Conservation (phyloP, 1,284 basidiomycete genomes). For the Agaricales sp. region DNA sequence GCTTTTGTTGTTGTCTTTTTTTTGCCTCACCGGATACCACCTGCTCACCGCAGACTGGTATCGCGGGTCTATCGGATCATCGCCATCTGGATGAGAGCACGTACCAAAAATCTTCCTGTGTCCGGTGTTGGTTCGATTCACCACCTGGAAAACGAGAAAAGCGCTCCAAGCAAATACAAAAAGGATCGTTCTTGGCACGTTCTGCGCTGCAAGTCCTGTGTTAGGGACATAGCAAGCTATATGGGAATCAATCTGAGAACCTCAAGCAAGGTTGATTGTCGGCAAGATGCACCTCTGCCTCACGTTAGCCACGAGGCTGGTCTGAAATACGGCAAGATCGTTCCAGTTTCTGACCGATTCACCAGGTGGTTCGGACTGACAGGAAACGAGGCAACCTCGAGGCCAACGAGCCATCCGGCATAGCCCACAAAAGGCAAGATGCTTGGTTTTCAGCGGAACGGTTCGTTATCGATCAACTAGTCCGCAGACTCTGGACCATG, state of each 20-base stretch:
- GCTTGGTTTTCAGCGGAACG: background rate
- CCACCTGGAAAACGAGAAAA: too few relatives aligned
- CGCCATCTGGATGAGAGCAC: slow-evolving; percentile 1
- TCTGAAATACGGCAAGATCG: background rate
- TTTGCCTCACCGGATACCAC: background rate
- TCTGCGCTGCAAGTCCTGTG: too few relatives aligned
- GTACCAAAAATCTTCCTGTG: slow-evolving; percentile 6
- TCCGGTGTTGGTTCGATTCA: too few relatives aligned
- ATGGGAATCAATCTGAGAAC: background rate
- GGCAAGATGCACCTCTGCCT: slow-evolving; percentile 3
- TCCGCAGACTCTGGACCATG: too few relatives aligned
- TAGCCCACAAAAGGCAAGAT: background rate
- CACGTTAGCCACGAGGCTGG: slow-evolving; percentile 3
- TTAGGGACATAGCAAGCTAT: too few relatives aligned
- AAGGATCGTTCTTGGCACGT: too few relatives aligned
- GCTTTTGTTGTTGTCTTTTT: background rate
- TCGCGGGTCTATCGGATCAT: background rate
- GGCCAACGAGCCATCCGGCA: background rate
- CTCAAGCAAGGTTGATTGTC: slow-evolving; percentile 5
- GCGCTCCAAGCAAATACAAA: too few relatives aligned
- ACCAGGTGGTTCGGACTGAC: background rate
- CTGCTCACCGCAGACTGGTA: background rate
- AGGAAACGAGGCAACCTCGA: background rate
- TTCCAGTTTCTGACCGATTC: background rate
- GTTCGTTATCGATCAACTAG: background rate